A percentile compares a stretch with the other conserved stretches of the same genome.
phyloP scores from a whole-genome alignment of 768 basidiomycete species.

The Suillus spraguei region DNA sequence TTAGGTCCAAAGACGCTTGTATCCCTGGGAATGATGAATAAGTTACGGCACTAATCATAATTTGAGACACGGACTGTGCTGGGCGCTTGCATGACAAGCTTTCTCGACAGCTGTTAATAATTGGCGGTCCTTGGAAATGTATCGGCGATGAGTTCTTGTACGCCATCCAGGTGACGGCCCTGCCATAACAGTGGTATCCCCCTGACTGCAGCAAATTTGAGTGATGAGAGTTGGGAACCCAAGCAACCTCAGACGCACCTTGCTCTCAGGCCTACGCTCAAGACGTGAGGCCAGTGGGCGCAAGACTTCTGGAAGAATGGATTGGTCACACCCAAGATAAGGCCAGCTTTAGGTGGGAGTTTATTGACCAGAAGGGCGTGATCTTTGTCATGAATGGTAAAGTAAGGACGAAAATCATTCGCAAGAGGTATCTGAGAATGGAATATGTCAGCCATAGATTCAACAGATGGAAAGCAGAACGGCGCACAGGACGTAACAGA shows the following conservation, averaged over 20 bases:
- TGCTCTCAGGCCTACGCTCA: slow-evolving; percentile 62
- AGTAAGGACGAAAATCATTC: slow-evolving; percentile 89
- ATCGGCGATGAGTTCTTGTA: slow-evolving; percentile 76
- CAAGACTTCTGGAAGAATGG: slow-evolving; percentile 83
- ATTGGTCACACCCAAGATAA: slow-evolving; percentile 85
- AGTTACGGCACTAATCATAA: slow-evolving; percentile 1
- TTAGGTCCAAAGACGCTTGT: slow-evolving; percentile 64
- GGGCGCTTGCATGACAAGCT: slow-evolving; percentile 51
- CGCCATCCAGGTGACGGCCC: slow-evolving; percentile 76
- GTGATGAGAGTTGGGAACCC: neutral
- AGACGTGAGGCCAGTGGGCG: slow-evolving; percentile 82
- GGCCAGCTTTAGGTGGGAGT: slow-evolving; percentile 74
- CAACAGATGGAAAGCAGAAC: neutral
- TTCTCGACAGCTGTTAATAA: slow-evolving; percentile 75
- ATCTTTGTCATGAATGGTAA: slow-evolving; percentile 96
- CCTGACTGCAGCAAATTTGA: slow-evolving; percentile 11
- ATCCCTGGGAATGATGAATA: slow-evolving; percentile 43
- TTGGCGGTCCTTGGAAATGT: slow-evolving; percentile 81
- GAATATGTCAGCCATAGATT: neutral
- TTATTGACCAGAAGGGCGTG: slow-evolving; percentile 75
- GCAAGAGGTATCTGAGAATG: slow-evolving; percentile 71
- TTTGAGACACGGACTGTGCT: slow-evolving; percentile 47
- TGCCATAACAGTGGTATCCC: slow-evolving; percentile 20
- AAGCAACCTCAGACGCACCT: slow-evolving; percentile 37
- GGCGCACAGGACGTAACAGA: slow-evolving; percentile 75